phyloP scores from a whole-genome alignment of 306 rosid genomes.

The Prunus armeniaca region DNA sequence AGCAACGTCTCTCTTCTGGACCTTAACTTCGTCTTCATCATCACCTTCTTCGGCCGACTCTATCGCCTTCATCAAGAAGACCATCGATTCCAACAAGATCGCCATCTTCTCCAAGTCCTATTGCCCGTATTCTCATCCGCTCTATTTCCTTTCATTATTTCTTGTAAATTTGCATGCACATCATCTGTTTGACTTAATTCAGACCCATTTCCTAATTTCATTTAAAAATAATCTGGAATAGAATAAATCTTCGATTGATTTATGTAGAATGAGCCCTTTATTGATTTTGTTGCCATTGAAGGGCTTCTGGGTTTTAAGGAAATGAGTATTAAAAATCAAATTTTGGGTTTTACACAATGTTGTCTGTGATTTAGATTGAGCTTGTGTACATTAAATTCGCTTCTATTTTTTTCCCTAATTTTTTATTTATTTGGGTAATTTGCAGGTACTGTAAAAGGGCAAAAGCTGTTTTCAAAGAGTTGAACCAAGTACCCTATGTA shows the following conservation, averaged over 20 bases:
- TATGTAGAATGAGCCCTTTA: neutral
- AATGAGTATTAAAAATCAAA: neutral
- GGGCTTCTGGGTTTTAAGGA: neutral
- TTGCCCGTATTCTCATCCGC: conserved; percentile 61
- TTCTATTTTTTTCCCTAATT: neutral
- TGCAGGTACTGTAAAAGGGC: conserved; percentile 84
- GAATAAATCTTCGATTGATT: neutral
- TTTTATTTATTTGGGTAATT: conserved; percentile 11
- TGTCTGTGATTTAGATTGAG: neutral
- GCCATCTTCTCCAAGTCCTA: conserved; percentile 94
- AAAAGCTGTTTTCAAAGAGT: conserved; percentile 75
- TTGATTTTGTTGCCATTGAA: neutral
- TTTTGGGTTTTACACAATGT: neutral
- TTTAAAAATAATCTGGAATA: neutral
- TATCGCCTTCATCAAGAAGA: conserved; percentile 56
- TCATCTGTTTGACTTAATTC: neutral
- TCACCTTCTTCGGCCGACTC: conserved; percentile 38
- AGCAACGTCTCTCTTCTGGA: conserved; percentile 31
- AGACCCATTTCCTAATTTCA: neutral
- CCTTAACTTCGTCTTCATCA: neutral
- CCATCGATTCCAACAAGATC: conserved; percentile 67
- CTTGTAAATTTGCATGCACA: neutral
- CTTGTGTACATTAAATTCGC: neutral
- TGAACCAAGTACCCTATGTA: conserved; percentile 67
- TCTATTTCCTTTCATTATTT: neutral